These are phyloP conservation scores for Kalanchoe fedtschenkoi DNA, from an alignment of 164 flowering plant species.

Conservation along the genomic window DNA sequence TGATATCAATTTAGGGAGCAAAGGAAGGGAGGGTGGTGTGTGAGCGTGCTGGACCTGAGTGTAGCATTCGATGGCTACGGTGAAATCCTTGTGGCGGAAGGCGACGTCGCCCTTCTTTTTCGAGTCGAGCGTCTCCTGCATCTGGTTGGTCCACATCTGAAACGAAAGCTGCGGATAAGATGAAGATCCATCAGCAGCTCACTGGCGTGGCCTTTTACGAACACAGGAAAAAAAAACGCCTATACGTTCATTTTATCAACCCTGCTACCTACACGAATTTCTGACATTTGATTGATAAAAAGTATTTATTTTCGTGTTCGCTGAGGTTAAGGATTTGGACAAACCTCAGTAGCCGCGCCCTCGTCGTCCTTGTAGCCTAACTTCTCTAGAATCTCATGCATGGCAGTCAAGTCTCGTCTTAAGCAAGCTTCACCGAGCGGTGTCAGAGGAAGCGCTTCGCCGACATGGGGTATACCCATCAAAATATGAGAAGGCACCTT, in stretches of 20 bases:
- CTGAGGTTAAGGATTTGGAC: neutral
- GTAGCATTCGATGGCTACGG: slow-evolving; percentile 50
- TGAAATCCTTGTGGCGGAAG: slow-evolving; percentile 53
- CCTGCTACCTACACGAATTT: slow-evolving; percentile 69
- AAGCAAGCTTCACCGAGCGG: slow-evolving; percentile 84
- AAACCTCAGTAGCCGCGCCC: slow-evolving; percentile 27
- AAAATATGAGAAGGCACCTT: slow-evolving; percentile 50
- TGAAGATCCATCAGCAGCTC: slow-evolving; percentile 6
- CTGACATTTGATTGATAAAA: slow-evolving; percentile 87
- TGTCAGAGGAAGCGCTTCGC: slow-evolving; percentile 40
- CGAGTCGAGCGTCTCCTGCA: slow-evolving; percentile 53
- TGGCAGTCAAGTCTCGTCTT: slow-evolving; percentile 57
- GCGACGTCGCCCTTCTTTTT: slow-evolving; percentile 72
- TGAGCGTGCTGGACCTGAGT: slow-evolving; percentile 31
- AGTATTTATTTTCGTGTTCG: no score
- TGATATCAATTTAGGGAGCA: neutral
- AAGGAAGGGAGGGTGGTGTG: neutral
- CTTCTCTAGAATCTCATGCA: slow-evolving; percentile 38
- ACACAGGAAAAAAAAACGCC: neutral
- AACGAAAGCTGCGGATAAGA: slow-evolving; percentile 50
- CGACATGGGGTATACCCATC: slow-evolving; percentile 37
- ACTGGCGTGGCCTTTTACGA: neutral
- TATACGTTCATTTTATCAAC: slow-evolving; percentile 54
- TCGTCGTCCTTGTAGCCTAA: slow-evolving; percentile 56
- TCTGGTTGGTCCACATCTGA: slow-evolving; percentile 77